A percentile compares a stretch with the other conserved stretches of the same genome.
phyloP scores from a whole-genome alignment of 345 rosid species.

The Gossypium rotundifolium region DNA sequence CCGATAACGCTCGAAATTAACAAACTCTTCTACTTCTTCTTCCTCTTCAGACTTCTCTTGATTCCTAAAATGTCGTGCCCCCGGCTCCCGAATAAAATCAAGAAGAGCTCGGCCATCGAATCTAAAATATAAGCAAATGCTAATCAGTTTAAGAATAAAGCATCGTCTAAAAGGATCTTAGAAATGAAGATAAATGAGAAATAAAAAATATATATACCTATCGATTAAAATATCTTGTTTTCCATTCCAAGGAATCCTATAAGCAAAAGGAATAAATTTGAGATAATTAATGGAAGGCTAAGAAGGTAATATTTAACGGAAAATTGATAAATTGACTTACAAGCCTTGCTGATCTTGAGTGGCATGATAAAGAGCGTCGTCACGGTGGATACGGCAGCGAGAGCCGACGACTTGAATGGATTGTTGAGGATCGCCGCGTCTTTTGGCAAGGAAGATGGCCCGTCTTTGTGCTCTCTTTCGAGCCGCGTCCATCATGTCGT shows the following conservation, averaged over 20 bases:
- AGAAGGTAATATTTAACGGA: neutral
- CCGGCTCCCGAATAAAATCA: conserved; percentile 86
- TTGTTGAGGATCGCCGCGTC: conserved; percentile 95
- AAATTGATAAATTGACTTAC: neutral
- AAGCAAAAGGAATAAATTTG: neutral
- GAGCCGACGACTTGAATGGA: conserved; percentile 73
- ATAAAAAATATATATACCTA: neutral
- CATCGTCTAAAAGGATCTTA: neutral
- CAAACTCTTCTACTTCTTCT: conserved; percentile 99
- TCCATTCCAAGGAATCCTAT: conserved; percentile 5
- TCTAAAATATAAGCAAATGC: conserved; percentile 21
- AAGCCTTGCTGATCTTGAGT: conserved; percentile 53
- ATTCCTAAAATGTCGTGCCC: conserved; percentile 32
- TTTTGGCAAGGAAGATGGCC: conserved; percentile 81
- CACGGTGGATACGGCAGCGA: conserved; percentile 72
- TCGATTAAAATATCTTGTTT: conserved; percentile 9
- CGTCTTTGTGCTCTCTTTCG: conserved; percentile 93
- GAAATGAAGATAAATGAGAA: neutral
- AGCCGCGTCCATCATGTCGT: conserved; percentile 99
- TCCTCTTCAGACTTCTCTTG: conserved; percentile 81
- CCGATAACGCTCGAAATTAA: conserved; percentile 99
- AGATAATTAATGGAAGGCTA: neutral
- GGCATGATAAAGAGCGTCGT: conserved; percentile 89
- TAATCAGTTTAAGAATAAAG: neutral
- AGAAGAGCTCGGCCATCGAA: conserved; percentile 95